Conservation (phyloP, 2,329 filamentous ascomycete species). For the Thelonectria blattea region DNA sequence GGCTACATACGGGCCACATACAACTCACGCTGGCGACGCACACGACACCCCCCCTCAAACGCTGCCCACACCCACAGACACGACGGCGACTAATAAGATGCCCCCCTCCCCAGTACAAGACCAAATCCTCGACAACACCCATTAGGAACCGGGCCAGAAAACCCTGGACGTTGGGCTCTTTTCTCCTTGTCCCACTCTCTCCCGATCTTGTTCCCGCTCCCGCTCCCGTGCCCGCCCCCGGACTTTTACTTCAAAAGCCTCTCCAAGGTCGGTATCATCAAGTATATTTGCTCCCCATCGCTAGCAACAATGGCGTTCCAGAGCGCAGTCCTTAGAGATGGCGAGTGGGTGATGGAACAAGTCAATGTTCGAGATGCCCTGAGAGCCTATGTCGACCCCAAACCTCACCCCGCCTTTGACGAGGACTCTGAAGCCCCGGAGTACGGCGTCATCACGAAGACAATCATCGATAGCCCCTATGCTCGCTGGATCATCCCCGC, state of each 20-base stretch:
- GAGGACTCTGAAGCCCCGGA: constrained; percentile 52
- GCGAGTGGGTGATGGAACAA: constrained; percentile 63
- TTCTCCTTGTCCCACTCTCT: constrained; percentile 13
- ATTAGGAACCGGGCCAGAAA: background rate
- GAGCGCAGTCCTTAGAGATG: constrained; percentile 59
- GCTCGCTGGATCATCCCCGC: constrained; percentile 80
- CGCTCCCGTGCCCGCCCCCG: background rate
- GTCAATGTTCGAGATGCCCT: constrained; percentile 52
- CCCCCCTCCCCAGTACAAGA: constrained; percentile 5
- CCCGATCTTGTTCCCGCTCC: constrained; percentile 10
- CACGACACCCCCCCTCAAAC: background rate
- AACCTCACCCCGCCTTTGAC: constrained; percentile 29
- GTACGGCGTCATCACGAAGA: constrained; percentile 79
- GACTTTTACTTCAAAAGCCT: constrained; percentile 4
- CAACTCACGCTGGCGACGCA: constrained; percentile 6
- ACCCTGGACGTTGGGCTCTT: background rate
- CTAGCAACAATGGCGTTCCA: constrained; percentile 53
- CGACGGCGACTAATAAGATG: constrained; percentile 7
- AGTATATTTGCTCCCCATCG: constrained; percentile 31
- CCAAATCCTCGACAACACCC: constrained; percentile 3
- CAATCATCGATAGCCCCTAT: constrained; percentile 76
- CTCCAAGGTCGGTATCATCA: background rate
- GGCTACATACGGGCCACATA: constrained; percentile 1
- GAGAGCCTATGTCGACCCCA: constrained; percentile 45
- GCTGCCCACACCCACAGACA: background rate